Evolutionary conservation across 208 protist genomes (phyloP).

Genomic region (Borovskyia barvae): DNA sequence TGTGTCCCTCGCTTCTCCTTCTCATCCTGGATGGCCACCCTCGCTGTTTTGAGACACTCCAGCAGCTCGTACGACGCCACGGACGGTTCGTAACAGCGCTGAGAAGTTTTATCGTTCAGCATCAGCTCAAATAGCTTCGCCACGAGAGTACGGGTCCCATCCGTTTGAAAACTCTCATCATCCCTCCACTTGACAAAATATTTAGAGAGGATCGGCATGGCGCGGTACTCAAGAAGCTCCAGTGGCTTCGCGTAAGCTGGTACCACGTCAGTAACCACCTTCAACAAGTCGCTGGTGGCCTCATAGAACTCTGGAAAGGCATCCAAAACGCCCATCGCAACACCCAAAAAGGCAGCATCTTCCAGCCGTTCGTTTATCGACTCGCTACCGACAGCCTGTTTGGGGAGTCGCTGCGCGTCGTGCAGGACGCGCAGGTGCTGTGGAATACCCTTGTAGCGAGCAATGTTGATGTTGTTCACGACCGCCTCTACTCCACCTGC

Average conservation of each 20-base stretch:
- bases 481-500: conserved; percentile 69
- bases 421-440: conserved; percentile 86
- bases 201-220: conserved; percentile 85
- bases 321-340: conserved; percentile 79
- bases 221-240: conserved; percentile 81
- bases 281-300: conserved; percentile 56
- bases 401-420: conserved; percentile 69
- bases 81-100: conserved; percentile 75
- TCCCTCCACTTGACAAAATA: conserved; percentile 83
- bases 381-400: conserved; percentile 28
- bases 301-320: conserved; percentile 88
- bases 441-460: conserved; percentile 85
- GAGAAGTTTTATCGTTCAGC: conserved; percentile 77
- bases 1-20: conserved; percentile 25
- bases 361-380: conserved; percentile 53
- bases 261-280: conserved; percentile 52
- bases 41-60: conserved; percentile 74
- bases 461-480: conserved; percentile 81
- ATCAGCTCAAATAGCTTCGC: conserved; percentile 67
- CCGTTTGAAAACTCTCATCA: conserved; percentile 72
- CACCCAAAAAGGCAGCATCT: conserved; percentile 77
- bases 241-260: conserved; percentile 60
- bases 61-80: conserved; percentile 84
- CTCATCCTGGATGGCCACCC: conserved; percentile 45
- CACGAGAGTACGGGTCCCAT: conserved; percentile 59